phyloP scores from a whole-genome alignment of 768 basidiomycete species.

The Trametes elegans region DNA sequence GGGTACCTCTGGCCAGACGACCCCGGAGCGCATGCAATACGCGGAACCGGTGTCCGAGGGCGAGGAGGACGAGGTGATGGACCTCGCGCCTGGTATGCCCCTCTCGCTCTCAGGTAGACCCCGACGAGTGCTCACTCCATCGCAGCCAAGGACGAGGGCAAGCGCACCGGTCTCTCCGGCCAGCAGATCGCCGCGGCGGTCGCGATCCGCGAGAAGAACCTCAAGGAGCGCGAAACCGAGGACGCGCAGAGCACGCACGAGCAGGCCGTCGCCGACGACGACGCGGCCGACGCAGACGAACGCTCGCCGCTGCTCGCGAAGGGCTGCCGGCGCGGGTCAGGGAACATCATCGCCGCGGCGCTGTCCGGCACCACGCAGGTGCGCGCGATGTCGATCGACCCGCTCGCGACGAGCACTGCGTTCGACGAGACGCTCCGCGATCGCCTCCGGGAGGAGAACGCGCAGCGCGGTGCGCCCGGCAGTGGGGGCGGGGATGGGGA shows the following conservation, averaged over 20 bases:
- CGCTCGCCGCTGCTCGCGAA: constrained; percentile 38
- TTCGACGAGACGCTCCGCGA: constrained; percentile 85
- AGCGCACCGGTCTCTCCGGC: constrained; percentile 71
- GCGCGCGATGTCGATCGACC: constrained; percentile 68
- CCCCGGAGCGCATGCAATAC: constrained; percentile 48
- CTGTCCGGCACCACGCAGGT: constrained; percentile 14
- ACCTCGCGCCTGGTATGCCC: constrained; percentile 50
- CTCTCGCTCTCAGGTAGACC: neutral
- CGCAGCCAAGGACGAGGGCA: constrained; percentile 69
- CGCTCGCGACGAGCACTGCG: constrained; percentile 75
- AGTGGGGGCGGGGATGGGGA: too few species aligned
- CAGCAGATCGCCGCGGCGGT: constrained; percentile 81
- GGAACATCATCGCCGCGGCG: constrained; percentile 19
- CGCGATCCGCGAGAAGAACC: constrained; percentile 79
- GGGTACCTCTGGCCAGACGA: constrained; percentile 43
- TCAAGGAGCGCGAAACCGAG: constrained; percentile 40
- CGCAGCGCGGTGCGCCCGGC: constrained; percentile 43
- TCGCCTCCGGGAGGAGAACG: constrained; percentile 45
- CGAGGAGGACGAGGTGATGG: constrained; percentile 82
- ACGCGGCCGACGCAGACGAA: constrained; percentile 33
- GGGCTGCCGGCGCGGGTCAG: constrained; percentile 11
- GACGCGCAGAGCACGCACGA: constrained; percentile 4
- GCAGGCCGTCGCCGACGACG: constrained; percentile 19
- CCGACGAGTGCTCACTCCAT: neutral
- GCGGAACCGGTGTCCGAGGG: constrained; percentile 93